Conservation (phyloP, 495 filamentous ascomycete genomes). For the Pyronema omphalodes region DNA sequence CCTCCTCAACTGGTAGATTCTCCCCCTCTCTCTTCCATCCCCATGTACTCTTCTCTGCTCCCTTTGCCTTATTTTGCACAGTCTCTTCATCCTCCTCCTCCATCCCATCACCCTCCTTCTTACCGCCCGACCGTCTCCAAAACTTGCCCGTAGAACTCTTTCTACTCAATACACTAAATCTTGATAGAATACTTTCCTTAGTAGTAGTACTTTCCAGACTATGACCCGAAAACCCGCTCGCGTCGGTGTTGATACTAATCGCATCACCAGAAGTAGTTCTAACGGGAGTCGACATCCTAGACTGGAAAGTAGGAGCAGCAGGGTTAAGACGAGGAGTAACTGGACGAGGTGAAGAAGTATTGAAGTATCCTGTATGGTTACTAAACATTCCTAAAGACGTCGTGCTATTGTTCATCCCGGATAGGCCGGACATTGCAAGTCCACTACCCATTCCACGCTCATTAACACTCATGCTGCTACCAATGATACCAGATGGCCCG, state of each 20-base stretch:
- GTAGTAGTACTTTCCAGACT: constrained; percentile 9
- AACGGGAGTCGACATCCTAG: background rate
- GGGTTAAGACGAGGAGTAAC: constrained; percentile 21
- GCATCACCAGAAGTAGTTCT: constrained; percentile 4
- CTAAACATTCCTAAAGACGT: background rate
- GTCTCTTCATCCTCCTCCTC: background rate
- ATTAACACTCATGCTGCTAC: too few relatives aligned
- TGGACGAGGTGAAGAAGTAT: constrained; percentile 3
- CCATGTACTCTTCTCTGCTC: background rate
- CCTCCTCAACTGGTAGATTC: background rate
- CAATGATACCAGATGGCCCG: background rate
- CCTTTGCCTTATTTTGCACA: too few relatives aligned
- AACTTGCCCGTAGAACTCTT: constrained; percentile 21
- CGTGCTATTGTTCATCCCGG: background rate
- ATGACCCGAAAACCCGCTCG: background rate
- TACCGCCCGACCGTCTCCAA: constrained; percentile 11
- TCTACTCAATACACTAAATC: constrained; percentile 15
- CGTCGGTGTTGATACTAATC: constrained; percentile 17
- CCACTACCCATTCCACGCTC: too few relatives aligned
- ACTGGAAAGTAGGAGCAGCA: constrained; percentile 21
- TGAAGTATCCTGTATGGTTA: background rate
- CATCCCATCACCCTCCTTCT: constrained; percentile 8
- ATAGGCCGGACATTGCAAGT: background rate
- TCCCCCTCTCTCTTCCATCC: background rate
- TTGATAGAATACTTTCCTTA: constrained; percentile 15